A percentile compares a stretch with the other conserved stretches of the same genome.
These are phyloP conservation scores for Novakomyces olei DNA, from an alignment of 805 yeast genomes.

Conservation along the genomic window DNA sequence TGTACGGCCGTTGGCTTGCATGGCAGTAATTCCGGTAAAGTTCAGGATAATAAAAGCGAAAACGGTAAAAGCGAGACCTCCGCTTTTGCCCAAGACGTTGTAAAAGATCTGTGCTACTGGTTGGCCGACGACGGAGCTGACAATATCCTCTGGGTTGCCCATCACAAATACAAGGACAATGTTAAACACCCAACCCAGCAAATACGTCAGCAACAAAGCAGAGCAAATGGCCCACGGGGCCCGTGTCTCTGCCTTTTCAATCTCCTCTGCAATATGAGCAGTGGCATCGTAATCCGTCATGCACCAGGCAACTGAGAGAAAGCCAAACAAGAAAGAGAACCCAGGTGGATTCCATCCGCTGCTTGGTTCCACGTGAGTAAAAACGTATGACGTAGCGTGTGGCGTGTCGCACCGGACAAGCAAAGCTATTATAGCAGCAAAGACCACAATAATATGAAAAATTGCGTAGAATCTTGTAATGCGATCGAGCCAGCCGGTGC, in stretches of 20 bases:
- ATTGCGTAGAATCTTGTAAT: conserved; percentile 31
- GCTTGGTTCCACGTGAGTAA: conserved; percentile 24
- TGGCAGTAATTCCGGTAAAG: conserved; percentile 28
- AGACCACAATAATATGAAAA: conserved; percentile 25
- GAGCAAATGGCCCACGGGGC: conserved; percentile 39
- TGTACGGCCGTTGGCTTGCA: conserved; percentile 36
- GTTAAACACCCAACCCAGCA: conserved; percentile 37
- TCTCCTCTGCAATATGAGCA: conserved; percentile 51
- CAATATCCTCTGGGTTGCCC: conserved; percentile 27
- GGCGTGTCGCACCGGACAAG: conserved; percentile 30
- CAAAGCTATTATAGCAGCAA: conserved; percentile 31
- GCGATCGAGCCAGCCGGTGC: conserved; percentile 28
- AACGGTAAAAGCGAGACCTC: conserved; percentile 27
- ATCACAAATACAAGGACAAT: conserved; percentile 46
- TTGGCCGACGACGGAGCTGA: conserved; percentile 30
- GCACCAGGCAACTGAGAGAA: conserved; percentile 49
- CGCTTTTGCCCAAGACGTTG: conserved; percentile 31
- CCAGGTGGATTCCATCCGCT: conserved; percentile 33
- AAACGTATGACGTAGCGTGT: conserved; percentile 25
- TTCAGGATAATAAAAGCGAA: conserved; percentile 30
- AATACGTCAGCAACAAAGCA: conserved; percentile 20
- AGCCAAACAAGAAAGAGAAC: conserved; percentile 41
- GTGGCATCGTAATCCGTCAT: conserved; percentile 49
- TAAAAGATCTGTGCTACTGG: conserved; percentile 43
- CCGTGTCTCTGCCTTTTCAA: conserved; percentile 29